A percentile compares a stretch with the other conserved stretches of the same genome.
These are phyloP conservation scores for Platanthera guangdongensis DNA, from an alignment of 106 monocot genomes.

Conservation along the genomic window DNA sequence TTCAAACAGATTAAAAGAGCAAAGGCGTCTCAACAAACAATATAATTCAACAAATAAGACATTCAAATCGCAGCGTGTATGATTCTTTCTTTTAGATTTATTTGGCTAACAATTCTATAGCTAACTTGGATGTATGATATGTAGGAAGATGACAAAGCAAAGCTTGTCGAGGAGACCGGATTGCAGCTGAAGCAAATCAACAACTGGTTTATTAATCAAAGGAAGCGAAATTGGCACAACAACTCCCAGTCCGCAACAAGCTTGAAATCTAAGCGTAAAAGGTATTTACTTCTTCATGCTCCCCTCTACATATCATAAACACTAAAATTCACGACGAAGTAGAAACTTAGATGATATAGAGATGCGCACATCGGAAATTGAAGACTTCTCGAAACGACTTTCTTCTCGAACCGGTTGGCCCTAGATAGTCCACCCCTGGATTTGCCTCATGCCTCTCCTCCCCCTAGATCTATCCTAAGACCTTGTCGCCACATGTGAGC, in stretches of 20 bases:
- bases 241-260: slow-evolving; percentile 66
- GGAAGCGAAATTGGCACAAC: slow-evolving; percentile 92
- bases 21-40: too few species aligned
- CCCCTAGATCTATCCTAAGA: too few species aligned
- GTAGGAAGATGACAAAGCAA: slow-evolving; percentile 97
- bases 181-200: slow-evolving; percentile 93
- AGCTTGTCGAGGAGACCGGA: slow-evolving; percentile 91
- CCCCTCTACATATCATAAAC: not conserved
- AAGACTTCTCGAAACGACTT: too few species aligned
- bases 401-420: too few species aligned
- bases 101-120: not conserved
- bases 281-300: slow-evolving; percentile 18
- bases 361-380: too few species aligned
- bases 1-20: too few species aligned
- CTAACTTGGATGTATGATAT: not conserved
- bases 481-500: too few species aligned
- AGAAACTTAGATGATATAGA: too few species aligned
- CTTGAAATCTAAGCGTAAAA: slow-evolving; percentile 82
- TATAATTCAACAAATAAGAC: too few species aligned
- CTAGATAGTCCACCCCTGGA: too few species aligned
- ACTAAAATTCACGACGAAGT: not conserved
- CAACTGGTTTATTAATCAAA: slow-evolving; percentile 97
- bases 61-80: too few species aligned
- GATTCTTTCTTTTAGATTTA: not conserved
- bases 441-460: too few species aligned